Evolutionary conservation across 345 rosid genomes (phyloP).

Genomic region (Aquilaria yunnanensis): DNA sequence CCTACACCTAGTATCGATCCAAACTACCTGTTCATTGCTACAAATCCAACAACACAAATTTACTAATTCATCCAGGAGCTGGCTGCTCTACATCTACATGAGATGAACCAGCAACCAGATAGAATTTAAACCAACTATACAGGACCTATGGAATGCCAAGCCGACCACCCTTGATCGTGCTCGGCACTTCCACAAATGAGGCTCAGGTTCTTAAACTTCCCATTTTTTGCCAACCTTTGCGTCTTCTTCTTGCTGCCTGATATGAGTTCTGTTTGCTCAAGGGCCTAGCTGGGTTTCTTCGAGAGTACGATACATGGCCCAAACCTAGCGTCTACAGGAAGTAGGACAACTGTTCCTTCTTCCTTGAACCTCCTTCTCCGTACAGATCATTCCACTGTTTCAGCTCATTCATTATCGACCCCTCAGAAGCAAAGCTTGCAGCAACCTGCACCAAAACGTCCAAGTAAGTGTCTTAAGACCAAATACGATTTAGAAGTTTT

Average conservation of each 20-base stretch:
- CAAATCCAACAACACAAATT: too few relatives aligned
- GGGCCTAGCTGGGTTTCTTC: not conserved
- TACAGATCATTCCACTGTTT: slow-evolving; percentile 88
- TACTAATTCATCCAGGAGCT: too few relatives aligned
- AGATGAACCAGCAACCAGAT: too few relatives aligned
- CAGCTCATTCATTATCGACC: slow-evolving; percentile 67
- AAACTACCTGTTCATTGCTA: too few relatives aligned
- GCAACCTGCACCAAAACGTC: slow-evolving; percentile 51
- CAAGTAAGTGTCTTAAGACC: not conserved
- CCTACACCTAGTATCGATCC: too few relatives aligned
- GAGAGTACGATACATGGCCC: not conserved
- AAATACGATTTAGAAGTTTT: not conserved
- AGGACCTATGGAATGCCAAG: too few relatives aligned
- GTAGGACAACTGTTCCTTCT: slow-evolving; percentile 73
- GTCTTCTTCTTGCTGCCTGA: not conserved
- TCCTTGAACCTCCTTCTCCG: slow-evolving; percentile 95
- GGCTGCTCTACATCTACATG: too few relatives aligned
- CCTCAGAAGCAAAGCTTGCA: slow-evolving; percentile 84
- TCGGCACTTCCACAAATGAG: not conserved
- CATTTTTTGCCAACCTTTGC: not conserved
- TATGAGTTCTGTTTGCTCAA: not conserved
- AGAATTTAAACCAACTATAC: too few relatives aligned
- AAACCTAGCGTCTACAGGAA: slow-evolving; percentile 45
- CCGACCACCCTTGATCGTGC: too few relatives aligned
- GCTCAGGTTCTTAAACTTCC: not conserved